Conservation (phyloP, 805 yeast genomes). For the Jamesozyma jinghongensis region DNA sequence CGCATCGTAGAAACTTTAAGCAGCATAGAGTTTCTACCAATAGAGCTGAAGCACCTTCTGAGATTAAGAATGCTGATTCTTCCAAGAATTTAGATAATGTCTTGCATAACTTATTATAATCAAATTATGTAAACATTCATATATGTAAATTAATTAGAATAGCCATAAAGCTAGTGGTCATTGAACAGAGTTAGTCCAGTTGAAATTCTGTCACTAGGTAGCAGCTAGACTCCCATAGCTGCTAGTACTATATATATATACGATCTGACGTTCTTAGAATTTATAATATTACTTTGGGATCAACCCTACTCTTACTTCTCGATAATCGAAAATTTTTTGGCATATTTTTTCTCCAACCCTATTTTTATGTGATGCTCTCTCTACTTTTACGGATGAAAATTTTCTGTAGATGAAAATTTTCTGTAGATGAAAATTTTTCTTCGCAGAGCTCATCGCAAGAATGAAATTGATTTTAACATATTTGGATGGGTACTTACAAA, state of each 20-base stretch:
- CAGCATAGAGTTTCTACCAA: constrained; percentile 62
- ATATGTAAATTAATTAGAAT: neutral
- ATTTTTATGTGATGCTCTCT: neutral
- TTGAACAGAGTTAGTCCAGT: no score
- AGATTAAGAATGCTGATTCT: constrained; percentile 33
- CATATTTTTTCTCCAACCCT: neutral
- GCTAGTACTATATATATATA: no score
- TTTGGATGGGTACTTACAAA: neutral
- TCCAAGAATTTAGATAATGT: constrained; percentile 36
- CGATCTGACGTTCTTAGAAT: neutral
- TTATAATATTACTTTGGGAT: no score
- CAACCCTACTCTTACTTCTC: no score
- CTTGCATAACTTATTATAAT: constrained; percentile 43
- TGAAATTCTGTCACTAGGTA: no score
- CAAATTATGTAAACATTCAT: neutral
- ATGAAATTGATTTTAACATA: neutral
- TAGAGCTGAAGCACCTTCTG: constrained; percentile 52
- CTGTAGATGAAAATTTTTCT: neutral
- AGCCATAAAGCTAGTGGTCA: no score
- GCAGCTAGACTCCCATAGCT: no score
- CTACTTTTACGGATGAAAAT: neutral
- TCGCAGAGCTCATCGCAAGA: constrained; percentile 2
- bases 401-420: neutral
- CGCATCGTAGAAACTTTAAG: constrained; percentile 47
- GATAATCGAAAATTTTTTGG: no score